Conservation (phyloP, 1,139 yeast species). For the Geotrichum armillariae region DNA sequence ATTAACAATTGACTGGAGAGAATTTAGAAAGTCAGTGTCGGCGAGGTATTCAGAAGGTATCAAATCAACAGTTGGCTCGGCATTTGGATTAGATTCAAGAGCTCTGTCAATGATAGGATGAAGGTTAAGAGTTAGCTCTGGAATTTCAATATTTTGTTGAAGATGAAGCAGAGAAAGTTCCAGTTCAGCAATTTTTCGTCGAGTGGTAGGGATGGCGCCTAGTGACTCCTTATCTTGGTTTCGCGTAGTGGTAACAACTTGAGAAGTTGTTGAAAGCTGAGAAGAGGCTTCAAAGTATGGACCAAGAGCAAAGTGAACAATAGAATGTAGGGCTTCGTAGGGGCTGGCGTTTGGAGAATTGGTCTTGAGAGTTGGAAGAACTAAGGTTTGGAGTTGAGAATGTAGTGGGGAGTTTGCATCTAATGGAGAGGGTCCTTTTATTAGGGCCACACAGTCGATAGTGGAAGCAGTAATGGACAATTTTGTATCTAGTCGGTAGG, state of each 20-base stretch:
- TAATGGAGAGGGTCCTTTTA: constrained; percentile 48
- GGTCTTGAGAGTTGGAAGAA: constrained; percentile 29
- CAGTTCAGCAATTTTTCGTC: constrained; percentile 64
- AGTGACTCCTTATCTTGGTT: constrained; percentile 24
- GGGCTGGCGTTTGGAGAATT: constrained; percentile 30
- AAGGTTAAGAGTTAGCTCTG: constrained; percentile 54
- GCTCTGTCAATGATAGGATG: constrained; percentile 55
- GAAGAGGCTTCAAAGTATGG: constrained; percentile 52
- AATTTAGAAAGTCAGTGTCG: constrained; percentile 62
- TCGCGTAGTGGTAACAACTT: constrained; percentile 17
- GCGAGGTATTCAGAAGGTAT: constrained; percentile 41
- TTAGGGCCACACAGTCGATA: constrained; percentile 40
- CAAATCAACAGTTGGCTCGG: constrained; percentile 30
- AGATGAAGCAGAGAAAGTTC: constrained; percentile 67
- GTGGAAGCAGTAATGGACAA: constrained; percentile 21
- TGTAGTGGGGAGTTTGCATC: constrained; percentile 35
- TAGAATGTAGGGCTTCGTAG: constrained; percentile 57
- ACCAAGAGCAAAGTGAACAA: constrained; percentile 56
- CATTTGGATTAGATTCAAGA: constrained; percentile 36
- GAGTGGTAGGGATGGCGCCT: constrained; percentile 30
- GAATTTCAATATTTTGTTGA: constrained; percentile 67
- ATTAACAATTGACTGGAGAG: constrained; percentile 64
- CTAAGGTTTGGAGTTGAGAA: constrained; percentile 45
- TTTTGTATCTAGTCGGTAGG: constrained; percentile 22
- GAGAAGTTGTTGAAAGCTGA: constrained; percentile 25